These are phyloP conservation scores for Hypoxylon fuscum DNA, from an alignment of 495 filamentous ascomycete genomes.

Conservation along the genomic window DNA sequence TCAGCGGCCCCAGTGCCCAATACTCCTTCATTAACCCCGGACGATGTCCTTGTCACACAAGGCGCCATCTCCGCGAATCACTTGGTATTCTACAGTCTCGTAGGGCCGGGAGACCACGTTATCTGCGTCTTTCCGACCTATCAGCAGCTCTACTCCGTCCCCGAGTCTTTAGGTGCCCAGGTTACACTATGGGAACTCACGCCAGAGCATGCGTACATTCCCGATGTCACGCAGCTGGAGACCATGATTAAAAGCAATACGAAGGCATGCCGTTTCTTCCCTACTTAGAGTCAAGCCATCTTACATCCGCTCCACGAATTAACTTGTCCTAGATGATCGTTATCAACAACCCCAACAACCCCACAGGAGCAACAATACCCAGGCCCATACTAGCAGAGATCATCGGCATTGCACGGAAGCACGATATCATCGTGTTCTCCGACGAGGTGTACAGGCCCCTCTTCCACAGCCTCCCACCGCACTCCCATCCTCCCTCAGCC, in stretches of 20 bases:
- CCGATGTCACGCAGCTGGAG: constrained; percentile 74
- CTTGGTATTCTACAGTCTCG: constrained; percentile 74
- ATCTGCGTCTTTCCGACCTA: constrained; percentile 92
- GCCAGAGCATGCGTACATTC: constrained; percentile 69
- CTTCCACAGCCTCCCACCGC: constrained; percentile 71
- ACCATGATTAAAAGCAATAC: constrained; percentile 76
- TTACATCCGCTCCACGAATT: too few relatives aligned
- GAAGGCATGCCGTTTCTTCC: constrained; percentile 53
- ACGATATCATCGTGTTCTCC: constrained; percentile 72
- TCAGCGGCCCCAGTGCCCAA: constrained; percentile 15
- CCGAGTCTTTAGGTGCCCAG: constrained; percentile 79
- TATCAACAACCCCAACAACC: constrained; percentile 88
- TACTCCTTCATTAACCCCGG: constrained; percentile 51
- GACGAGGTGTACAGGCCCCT: constrained; percentile 92
- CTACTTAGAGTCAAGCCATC: too few relatives aligned
- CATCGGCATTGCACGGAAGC: constrained; percentile 68
- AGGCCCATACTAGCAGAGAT: constrained; percentile 66
- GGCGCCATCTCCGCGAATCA: constrained; percentile 90
- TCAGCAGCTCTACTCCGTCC: constrained; percentile 84
- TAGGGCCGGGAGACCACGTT: constrained; percentile 86
- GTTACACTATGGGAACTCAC: constrained; percentile 82
- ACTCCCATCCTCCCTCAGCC: constrained; percentile 72
- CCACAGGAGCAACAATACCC: constrained; percentile 78
- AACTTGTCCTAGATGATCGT: constrained; percentile 51
- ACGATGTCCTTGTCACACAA: constrained; percentile 78